Conservation (phyloP, 139 green algal genomes). For the Gonium pectorale region DNA sequence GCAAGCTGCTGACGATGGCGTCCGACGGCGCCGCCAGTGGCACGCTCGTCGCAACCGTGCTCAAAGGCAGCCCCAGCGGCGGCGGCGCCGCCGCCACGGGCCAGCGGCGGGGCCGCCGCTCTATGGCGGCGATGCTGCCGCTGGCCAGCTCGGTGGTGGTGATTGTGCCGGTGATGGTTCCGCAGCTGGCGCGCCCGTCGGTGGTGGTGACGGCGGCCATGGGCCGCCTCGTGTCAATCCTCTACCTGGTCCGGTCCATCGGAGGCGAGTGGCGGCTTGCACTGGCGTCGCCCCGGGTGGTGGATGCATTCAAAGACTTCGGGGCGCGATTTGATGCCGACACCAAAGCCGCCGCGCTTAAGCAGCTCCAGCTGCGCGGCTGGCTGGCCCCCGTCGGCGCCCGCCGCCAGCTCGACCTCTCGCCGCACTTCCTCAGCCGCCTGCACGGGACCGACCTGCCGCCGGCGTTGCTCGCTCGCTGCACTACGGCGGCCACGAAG, state of each 20-base stretch:
- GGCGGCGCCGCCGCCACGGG: no score
- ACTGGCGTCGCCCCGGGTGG: constrained; percentile 5
- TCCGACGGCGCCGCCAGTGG: neutral
- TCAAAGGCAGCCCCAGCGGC: no score
- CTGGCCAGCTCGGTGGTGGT: neutral
- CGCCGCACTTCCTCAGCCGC: neutral
- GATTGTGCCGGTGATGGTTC: neutral
- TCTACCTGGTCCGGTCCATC: constrained; percentile 4
- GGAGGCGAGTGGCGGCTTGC: neutral
- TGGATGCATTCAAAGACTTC: constrained; percentile 26
- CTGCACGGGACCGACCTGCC: constrained; percentile 31
- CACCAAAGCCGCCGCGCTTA: constrained; percentile 8
- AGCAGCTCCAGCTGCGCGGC: constrained; percentile 41
- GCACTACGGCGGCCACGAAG: neutral
- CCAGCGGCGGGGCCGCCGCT: neutral
- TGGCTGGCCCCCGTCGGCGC: constrained; percentile 5
- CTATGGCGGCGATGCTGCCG: neutral
- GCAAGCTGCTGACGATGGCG: neutral
- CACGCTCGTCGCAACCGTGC: neutral
- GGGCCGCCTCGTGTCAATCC: constrained; percentile 24
- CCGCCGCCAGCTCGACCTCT: constrained; percentile 25
- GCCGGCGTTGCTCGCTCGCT: neutral
- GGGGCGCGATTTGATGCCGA: constrained; percentile 8
- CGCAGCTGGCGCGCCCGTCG: neutral
- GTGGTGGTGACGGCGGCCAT: constrained; percentile 18